A percentile compares a stretch with the other conserved stretches of the same genome.
Conservation (phyloP, 208 protist species). For the Tritrichomonas foetus region DNA sequence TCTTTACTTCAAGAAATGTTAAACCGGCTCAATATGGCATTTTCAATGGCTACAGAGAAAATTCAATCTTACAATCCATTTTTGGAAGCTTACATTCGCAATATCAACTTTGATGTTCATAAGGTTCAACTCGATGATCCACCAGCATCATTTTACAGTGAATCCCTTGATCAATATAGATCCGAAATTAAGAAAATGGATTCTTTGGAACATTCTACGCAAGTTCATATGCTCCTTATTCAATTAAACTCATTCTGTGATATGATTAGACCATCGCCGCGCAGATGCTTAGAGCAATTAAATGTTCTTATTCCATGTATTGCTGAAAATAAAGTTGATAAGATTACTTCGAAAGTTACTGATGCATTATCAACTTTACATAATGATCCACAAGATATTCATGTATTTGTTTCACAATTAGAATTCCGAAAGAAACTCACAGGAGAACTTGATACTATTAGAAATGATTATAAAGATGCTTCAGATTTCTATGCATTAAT, state of each 20-base stretch:
- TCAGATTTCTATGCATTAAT: slow-evolving; percentile 3
- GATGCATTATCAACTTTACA: background rate
- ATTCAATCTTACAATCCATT: background rate
- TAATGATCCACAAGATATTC: background rate
- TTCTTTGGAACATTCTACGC: background rate
- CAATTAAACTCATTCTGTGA: background rate
- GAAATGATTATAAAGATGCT: background rate
- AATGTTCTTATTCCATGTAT: background rate
- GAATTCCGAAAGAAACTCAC: background rate
- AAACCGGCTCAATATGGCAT: background rate
- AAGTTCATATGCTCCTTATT: slow-evolving; percentile 20
- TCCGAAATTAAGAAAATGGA: slow-evolving; percentile 5
- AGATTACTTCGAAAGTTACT: background rate
- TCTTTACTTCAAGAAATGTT: background rate
- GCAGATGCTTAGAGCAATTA: background rate
- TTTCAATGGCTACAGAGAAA: background rate
- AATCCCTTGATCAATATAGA: background rate
- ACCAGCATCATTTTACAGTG: background rate
- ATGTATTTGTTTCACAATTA: background rate
- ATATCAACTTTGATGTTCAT: background rate
- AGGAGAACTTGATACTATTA: background rate
- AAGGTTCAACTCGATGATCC: slow-evolving; percentile 16
- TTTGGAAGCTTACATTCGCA: background rate
- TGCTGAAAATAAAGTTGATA: slow-evolving; percentile 30
- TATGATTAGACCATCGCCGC: background rate